phyloP scores from a whole-genome alignment of 305 asterid species.

The Rubia balearica region DNA sequence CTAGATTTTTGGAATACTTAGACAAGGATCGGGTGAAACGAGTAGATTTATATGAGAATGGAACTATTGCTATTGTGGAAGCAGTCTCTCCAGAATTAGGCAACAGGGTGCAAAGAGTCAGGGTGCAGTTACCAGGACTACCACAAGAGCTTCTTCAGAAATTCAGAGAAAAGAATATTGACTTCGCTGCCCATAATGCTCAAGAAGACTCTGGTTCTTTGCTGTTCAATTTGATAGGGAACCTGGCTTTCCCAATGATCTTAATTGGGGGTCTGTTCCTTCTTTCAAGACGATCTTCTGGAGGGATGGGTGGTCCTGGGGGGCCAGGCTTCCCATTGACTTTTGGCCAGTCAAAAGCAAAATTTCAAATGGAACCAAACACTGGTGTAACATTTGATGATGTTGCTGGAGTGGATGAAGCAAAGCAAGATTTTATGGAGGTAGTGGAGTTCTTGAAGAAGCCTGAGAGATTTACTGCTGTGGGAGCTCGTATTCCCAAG shows the following conservation, averaged over 20 bases:
- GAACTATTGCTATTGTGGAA: constrained; percentile 88
- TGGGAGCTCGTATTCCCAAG: constrained; percentile 93
- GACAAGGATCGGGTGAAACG: constrained; percentile 73
- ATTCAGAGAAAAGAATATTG: constrained; percentile 81
- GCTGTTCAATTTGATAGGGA: constrained; percentile 69
- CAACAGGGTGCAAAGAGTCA: constrained; percentile 75
- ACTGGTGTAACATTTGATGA: constrained; percentile 91
- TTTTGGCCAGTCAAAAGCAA: constrained; percentile 81
- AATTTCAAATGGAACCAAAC: constrained; percentile 95
- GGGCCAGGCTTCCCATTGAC: constrained; percentile 77
- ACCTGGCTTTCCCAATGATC: constrained; percentile 73
- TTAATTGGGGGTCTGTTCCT: constrained; percentile 89
- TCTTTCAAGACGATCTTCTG: constrained; percentile 73
- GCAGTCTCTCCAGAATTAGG: constrained; percentile 90
- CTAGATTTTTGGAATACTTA: constrained; percentile 84
- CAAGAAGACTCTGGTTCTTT: constrained; percentile 87
- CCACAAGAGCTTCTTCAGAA: constrained; percentile 94
- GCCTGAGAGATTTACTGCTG: constrained; percentile 90
- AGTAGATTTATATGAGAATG: constrained; percentile 81
- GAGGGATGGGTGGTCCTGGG: constrained; percentile 98
- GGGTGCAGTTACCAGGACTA: constrained; percentile 90
- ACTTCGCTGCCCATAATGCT: constrained; percentile 86
- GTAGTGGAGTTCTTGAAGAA: constrained; percentile 90
- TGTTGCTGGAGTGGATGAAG: constrained; percentile 98
- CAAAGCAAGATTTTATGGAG: constrained; percentile 95